Conservation (phyloP, 495 filamentous ascomycete genomes). For the Aspergillus heteromorphus region DNA sequence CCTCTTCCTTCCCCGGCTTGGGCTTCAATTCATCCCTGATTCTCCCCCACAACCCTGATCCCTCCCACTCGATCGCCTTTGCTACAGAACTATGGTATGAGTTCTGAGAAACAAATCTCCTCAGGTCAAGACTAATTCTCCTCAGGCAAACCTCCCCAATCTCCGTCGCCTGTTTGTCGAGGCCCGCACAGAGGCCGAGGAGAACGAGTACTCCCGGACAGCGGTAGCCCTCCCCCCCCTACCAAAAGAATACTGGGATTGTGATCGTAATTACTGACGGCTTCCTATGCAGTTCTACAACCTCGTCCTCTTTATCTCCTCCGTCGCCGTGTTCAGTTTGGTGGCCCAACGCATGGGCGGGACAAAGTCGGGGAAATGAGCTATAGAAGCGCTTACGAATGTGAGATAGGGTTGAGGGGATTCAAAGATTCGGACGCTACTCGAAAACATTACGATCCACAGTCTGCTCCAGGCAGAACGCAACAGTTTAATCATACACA, state of each 20-base stretch:
- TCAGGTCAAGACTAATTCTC: not conserved
- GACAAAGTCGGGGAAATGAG: constrained; percentile 34
- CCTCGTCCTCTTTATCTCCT: constrained; percentile 90
- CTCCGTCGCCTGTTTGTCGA: constrained; percentile 94
- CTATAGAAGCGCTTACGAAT: not conserved
- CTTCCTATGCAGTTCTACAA: constrained; percentile 77
- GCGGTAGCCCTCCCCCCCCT: constrained; percentile 51
- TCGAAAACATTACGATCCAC: not conserved
- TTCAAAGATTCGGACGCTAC: not conserved
- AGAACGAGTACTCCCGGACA: constrained; percentile 87
- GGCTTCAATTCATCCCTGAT: not conserved
- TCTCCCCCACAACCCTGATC: constrained; percentile 4
- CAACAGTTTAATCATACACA: not conserved
- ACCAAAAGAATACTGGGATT: too few species aligned
- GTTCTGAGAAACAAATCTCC: not conserved
- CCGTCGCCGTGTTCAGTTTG: constrained; percentile 86
- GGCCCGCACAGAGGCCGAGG: constrained; percentile 87
- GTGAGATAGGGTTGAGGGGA: not conserved
- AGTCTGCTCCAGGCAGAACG: constrained; percentile 4
- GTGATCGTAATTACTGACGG: not conserved
- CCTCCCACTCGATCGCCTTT: not conserved
- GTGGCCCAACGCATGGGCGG: constrained; percentile 71
- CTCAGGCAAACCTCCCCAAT: constrained; percentile 83
- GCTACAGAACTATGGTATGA: constrained; percentile 11
- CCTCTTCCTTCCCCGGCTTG: not conserved